These are phyloP conservation scores for Sarocladiaceae sp. DNA, from an alignment of 2,329 filamentous ascomycete genomes.

Conservation along the genomic window DNA sequence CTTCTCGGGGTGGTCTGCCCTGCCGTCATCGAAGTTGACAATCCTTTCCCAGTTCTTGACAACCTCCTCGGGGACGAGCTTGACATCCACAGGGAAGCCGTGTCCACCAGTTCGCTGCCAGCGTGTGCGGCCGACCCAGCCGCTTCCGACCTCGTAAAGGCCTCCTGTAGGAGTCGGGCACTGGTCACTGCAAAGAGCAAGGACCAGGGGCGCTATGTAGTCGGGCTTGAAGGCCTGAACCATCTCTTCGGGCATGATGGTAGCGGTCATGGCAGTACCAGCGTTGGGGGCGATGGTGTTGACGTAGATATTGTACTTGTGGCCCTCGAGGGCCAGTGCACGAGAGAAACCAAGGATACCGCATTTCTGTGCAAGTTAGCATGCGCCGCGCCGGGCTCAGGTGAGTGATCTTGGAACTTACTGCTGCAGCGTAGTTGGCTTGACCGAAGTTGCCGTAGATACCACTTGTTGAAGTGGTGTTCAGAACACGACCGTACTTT, in stretches of 20 bases:
- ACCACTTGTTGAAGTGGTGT: constrained; percentile 94
- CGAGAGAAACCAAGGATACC: constrained; percentile 95
- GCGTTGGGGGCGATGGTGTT: constrained; percentile 99
- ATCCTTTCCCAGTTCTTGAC: constrained; percentile 73
- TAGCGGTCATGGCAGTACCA: constrained; percentile 90
- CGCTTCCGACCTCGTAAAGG: constrained; percentile 91
- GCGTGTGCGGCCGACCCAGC: constrained; percentile 86
- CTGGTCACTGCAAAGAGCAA: constrained; percentile 80
- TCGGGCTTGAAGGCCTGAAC: constrained; percentile 99
- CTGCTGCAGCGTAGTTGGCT: constrained; percentile 90
- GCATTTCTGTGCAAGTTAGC: constrained; percentile 56
- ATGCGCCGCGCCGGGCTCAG: background rate
- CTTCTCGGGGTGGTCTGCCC: constrained; percentile 81
- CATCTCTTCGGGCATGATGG: constrained; percentile 93
- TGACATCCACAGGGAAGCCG: constrained; percentile 83
- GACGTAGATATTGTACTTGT: constrained; percentile 96
- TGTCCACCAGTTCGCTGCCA: constrained; percentile 92
- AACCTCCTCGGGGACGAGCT: constrained; percentile 81
- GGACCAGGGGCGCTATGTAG: constrained; percentile 91
- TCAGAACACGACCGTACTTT: constrained; percentile 95
- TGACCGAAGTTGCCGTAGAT: constrained; percentile 99
- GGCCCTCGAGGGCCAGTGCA: constrained; percentile 85
- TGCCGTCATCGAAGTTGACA: constrained; percentile 79
- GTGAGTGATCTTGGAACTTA: constrained; percentile 39
- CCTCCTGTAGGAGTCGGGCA: constrained; percentile 80